Conservation (phyloP, 2,329 filamentous ascomycete genomes). For the Botrytis porri region DNA sequence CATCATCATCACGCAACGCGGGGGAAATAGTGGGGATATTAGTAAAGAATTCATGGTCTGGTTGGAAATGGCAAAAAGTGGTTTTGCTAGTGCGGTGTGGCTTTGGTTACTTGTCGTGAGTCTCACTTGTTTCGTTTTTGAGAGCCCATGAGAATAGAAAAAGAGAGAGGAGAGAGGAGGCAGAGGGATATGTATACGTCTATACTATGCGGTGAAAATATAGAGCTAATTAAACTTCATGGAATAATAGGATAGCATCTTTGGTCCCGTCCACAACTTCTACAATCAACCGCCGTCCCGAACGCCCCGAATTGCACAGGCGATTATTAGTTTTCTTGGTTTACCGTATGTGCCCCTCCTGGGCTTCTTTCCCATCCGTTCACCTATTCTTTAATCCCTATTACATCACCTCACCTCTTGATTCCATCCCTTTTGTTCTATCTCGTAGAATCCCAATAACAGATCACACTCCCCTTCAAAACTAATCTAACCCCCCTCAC, state of each 20-base stretch:
- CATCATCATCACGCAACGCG: background rate
- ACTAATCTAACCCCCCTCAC: background rate
- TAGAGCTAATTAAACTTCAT: background rate
- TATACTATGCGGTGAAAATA: background rate
- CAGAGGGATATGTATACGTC: background rate
- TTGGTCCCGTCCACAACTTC: background rate
- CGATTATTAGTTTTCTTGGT: background rate
- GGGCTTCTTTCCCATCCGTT: background rate
- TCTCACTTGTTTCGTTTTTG: background rate
- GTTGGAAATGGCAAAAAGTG: background rate
- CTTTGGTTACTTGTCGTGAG: background rate
- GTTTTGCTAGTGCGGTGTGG: background rate
- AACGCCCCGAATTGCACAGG: background rate
- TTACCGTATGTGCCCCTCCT: background rate
- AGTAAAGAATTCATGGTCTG: background rate
- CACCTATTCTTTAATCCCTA: fast-evolving
- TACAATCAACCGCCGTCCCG: background rate
- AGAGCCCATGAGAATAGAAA: background rate
- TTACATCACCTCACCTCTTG: fast-evolving
- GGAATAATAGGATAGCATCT: background rate
- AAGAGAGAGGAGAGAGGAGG: background rate
- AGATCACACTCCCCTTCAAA: background rate
- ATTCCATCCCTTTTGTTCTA: background rate
- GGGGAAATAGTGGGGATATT: background rate
- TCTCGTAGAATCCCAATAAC: background rate